Percentiles rank a stretch among this genome's conserved stretches.
Conservation (phyloP, 1,284 basidiomycete genomes). For the Sporisorium iseilematis-ciliati region DNA sequence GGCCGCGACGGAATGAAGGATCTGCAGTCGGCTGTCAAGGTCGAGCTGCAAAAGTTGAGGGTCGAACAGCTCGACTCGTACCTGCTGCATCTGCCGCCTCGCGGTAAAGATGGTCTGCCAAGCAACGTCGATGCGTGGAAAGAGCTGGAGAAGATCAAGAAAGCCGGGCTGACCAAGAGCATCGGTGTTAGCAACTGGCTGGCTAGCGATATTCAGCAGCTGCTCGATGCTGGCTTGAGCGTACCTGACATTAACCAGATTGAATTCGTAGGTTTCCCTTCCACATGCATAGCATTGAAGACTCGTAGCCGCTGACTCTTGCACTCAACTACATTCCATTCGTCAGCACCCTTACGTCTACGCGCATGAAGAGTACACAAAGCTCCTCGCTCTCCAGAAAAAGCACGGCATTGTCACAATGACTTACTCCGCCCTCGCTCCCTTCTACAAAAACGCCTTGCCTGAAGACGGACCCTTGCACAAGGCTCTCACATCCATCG, state of each 20-base stretch:
- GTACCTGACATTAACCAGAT: slow-evolving; percentile 61
- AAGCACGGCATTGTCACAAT: slow-evolving; percentile 53
- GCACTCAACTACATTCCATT: background rate
- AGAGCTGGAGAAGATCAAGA: slow-evolving; percentile 53
- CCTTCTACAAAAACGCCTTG: slow-evolving; percentile 43
- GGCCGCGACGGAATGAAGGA: slow-evolving; percentile 38
- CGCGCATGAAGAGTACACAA: slow-evolving; percentile 42
- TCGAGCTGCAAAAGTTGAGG: slow-evolving; percentile 40
- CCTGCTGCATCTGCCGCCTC: slow-evolving; percentile 56
- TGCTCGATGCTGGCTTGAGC: slow-evolving; percentile 51
- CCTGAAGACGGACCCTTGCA: slow-evolving; percentile 36
- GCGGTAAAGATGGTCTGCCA: slow-evolving; percentile 51
- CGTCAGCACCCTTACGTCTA: slow-evolving; percentile 44
- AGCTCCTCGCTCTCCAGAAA: slow-evolving; percentile 46
- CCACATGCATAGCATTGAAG: background rate
- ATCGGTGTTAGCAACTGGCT: slow-evolving; percentile 60
- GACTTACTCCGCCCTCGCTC: slow-evolving; percentile 53
- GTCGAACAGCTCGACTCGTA: slow-evolving; percentile 50
- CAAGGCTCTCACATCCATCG: slow-evolving; percentile 45
- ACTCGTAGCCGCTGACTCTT: background rate
- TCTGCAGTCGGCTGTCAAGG: slow-evolving; percentile 37
- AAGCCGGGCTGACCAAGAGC: slow-evolving; percentile 45
- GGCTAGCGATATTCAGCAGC: slow-evolving; percentile 52
- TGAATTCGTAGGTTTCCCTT: slow-evolving; percentile 48
- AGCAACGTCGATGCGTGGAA: slow-evolving; percentile 59